Base-by-base conservation (phyloP, 2,329 filamentous ascomycete genomes). In the Ustulina deusta region DNA sequence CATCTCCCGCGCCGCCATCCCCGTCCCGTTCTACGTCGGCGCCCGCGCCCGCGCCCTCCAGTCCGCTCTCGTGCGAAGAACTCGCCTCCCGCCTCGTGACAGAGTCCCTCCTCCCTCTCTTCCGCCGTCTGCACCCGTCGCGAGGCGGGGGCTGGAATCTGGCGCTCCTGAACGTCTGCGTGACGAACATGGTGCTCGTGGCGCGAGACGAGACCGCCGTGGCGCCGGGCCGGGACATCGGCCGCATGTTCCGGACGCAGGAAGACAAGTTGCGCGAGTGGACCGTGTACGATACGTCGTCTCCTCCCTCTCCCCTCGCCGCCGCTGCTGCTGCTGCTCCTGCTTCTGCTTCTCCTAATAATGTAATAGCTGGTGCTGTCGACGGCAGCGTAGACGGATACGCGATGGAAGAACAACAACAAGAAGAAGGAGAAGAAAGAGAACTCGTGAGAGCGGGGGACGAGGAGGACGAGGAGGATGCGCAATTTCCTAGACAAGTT, bases 101-200 rank as follows among this genome's bases (percentile, higher is more conserved):
- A 3, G 91, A 96, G 68, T 80, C 85, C 1, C 78, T 97, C 20
- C 72, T 94, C 2, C 87, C 89, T 0, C 86, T 97, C 77, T 93
- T 97, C 75, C 88, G 89, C 15, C 90, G 88, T 69, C 82, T 97
- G 13, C 91, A 95, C 71, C 85, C 89, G 0, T 89, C 91, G 69
- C 81, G 84, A 65, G 82, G 83, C 67, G 83, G 84, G 9, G 89
- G 87, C 1, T 97, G 93, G 91, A 92, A 95, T 72, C 79, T 97
- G 20, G 92, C 91, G 71, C 82, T 98, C 59, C 83, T 98, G 66
- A 98, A 97, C 71, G 83, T 98, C 25, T 94, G 93, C 52, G 94
- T 93, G 7, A 91, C 92, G 15, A 97, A 97, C 76, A 95, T 98
- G 90, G 85, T 85, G 1, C 82, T 86, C 46, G 73, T 76, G 2